phyloP scores from a whole-genome alignment of 768 basidiomycete genomes.

The Tylopilus felleus region DNA sequence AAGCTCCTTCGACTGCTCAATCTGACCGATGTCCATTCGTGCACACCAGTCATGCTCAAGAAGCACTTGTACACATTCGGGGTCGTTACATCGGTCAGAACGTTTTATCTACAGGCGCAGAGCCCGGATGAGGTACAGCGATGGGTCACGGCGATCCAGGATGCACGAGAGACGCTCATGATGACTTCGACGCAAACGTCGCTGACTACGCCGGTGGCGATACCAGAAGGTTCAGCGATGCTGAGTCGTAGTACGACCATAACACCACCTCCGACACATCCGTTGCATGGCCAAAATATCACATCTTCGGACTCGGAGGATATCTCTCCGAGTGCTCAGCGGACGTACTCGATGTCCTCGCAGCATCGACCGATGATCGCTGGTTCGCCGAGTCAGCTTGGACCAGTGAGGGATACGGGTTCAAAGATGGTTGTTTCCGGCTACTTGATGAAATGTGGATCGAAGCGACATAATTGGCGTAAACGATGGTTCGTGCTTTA shows the following conservation, averaged over 20 bases:
- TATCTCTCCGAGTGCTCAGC: constrained; percentile 46
- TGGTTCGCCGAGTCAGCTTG: constrained; percentile 44
- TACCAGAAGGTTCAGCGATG: constrained; percentile 36
- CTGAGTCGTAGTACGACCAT: constrained; percentile 33
- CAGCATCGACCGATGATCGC: constrained; percentile 40
- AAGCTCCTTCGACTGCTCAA: constrained; percentile 86
- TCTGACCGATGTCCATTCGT: constrained; percentile 84
- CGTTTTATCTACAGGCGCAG: constrained; percentile 87
- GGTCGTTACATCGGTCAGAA: constrained; percentile 84
- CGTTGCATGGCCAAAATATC: constrained; percentile 43
- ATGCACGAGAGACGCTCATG: constrained; percentile 62
- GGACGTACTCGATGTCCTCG: constrained; percentile 43
- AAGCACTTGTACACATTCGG: constrained; percentile 87
- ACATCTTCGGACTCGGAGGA: constrained; percentile 84
- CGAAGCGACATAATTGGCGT: constrained; percentile 90
- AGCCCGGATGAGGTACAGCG: constrained; percentile 65
- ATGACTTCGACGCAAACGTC: constrained; percentile 61
- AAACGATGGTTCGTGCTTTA: constrained; percentile 98
- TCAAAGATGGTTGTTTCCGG: constrained; percentile 77
- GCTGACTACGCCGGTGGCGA: constrained; percentile 49
- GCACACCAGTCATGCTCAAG: constrained; percentile 84
- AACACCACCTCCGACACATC: constrained; percentile 47
- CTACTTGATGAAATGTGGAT: constrained; percentile 96
- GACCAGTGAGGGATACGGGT: constrained; percentile 50
- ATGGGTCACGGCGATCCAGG: constrained; percentile 85